These are phyloP conservation scores for Fagus sylvatica DNA, from an alignment of 306 rosid species.

Conservation along the genomic window DNA sequence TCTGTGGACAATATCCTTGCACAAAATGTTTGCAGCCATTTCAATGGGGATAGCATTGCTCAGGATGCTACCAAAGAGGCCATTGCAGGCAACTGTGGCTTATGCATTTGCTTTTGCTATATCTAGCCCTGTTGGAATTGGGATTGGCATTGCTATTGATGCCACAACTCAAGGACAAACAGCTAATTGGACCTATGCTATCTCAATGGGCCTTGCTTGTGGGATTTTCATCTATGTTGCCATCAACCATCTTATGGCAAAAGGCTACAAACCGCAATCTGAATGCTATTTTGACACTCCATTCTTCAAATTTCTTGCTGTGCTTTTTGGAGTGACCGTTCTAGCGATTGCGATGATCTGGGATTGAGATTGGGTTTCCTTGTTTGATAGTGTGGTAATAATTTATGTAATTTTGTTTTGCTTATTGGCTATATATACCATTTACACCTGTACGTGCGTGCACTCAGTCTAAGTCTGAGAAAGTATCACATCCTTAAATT, in stretches of 20 bases:
- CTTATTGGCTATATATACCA: not conserved
- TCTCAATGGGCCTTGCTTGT: constrained; percentile 78
- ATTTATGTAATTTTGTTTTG: not conserved
- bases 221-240: constrained; percentile 80
- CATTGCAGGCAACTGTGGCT: constrained; percentile 44
- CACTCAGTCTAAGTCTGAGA: not conserved
- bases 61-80: constrained; percentile 67
- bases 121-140: constrained; percentile 76
- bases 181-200: constrained; percentile 73
- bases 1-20: constrained; percentile 77
- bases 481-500: not conserved
- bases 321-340: constrained; percentile 63
- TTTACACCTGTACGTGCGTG: not conserved
- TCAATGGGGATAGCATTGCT: constrained; percentile 84
- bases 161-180: constrained; percentile 63
- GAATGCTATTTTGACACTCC: constrained; percentile 45
- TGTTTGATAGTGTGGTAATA: not conserved
- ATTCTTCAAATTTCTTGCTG: constrained; percentile 63
- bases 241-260: constrained; percentile 71
- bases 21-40: constrained; percentile 79
- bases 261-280: constrained; percentile 55
- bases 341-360: constrained; percentile 77
- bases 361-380: constrained; percentile 32
- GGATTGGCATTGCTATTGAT: constrained; percentile 75
- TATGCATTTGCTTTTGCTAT: constrained; percentile 67